A percentile compares a stretch with the other conserved stretches of the same genome.
Evolutionary conservation across 1,139 yeast species (phyloP).

Genomic region (Geotrichum bryndzae): DNA sequence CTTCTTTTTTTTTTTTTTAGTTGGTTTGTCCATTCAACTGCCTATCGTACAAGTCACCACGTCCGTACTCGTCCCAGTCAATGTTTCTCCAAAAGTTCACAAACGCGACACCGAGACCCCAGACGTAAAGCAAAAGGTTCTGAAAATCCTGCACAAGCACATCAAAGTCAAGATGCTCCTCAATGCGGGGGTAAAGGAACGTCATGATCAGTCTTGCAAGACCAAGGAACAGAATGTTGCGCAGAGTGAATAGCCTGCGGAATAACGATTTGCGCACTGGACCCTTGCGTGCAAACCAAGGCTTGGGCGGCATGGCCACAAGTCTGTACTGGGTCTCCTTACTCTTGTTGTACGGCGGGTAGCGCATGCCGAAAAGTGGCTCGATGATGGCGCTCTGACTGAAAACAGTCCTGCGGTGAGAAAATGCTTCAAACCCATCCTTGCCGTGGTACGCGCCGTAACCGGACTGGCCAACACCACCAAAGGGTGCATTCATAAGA

Average conservation of each 20-base stretch:
- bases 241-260: neutral
- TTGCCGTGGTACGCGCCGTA: constrained; percentile 68
- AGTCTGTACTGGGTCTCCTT: constrained; percentile 3
- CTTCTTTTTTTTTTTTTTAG: neutral
- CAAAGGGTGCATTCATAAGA: constrained; percentile 73
- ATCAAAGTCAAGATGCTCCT: neutral
- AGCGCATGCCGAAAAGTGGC: constrained; percentile 4
- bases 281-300: constrained; percentile 22
- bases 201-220: neutral
- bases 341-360: constrained; percentile 13
- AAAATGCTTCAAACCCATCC: constrained; percentile 64
- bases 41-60: neutral
- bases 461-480: constrained; percentile 87
- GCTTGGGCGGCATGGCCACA: constrained; percentile 1
- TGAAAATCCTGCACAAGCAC: neutral
- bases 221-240: neutral
- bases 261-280: constrained; percentile 12
- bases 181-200: neutral
- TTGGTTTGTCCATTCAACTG: neutral
- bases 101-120: neutral
- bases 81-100: neutral
- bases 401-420: constrained; percentile 68
- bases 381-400: constrained; percentile 38
- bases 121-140: neutral
- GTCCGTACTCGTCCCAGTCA: neutral